Evolutionary conservation across 306 rosid species (phyloP).

Genomic region (Vigna mungo): DNA sequence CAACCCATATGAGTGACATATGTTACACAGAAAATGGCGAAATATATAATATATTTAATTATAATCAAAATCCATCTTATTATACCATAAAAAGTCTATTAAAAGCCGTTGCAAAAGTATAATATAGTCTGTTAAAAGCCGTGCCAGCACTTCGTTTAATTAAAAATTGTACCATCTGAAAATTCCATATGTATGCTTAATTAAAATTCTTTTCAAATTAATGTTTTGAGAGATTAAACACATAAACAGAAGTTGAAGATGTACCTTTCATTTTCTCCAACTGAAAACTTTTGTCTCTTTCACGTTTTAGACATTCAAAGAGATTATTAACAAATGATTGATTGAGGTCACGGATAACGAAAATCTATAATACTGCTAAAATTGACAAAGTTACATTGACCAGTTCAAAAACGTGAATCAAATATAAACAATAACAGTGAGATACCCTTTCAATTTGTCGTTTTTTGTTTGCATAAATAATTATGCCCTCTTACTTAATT

Average conservation of each 20-base stretch:
- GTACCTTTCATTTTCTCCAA: not conserved
- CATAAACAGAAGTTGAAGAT: not conserved
- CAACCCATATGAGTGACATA: too few species aligned
- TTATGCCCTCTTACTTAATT: not conserved
- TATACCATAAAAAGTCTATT: not conserved
- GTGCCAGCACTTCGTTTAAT: not conserved
- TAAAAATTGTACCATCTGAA: not conserved
- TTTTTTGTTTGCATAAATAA: not conserved
- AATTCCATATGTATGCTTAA: not conserved
- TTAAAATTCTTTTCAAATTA: not conserved
- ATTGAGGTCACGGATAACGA: not conserved
- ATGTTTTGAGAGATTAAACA: not conserved
- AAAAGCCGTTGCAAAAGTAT: not conserved
- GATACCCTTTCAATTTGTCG: too few species aligned
- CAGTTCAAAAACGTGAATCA: not conserved
- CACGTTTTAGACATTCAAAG: not conserved
- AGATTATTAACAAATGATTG: conserved; percentile 18
- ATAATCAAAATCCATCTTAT: not conserved
- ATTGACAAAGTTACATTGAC: not conserved
- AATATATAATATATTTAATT: not conserved
- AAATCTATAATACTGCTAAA: not conserved
- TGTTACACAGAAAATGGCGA: too few species aligned
- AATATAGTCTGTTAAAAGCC: not conserved
- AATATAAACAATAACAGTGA: too few species aligned
- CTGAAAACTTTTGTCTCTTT: not conserved